A percentile compares a stretch with the other conserved stretches of the same genome.
Conservation (phyloP, 768 basidiomycete species). For the Termitomyces sp. region DNA sequence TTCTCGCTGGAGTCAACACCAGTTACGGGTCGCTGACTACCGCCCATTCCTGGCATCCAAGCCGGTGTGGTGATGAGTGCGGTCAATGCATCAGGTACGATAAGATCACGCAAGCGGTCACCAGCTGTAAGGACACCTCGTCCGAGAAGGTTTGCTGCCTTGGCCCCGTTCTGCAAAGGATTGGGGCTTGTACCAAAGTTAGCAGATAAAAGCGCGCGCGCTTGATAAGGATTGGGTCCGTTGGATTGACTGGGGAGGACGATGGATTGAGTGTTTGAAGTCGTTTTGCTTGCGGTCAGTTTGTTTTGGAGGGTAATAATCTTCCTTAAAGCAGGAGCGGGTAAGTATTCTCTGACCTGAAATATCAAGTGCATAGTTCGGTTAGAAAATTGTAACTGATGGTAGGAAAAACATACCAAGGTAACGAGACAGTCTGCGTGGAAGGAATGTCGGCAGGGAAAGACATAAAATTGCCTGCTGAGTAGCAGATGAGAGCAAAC, state of each 20-base stretch:
- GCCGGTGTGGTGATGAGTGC: slow-evolving; percentile 74
- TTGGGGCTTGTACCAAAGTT: slow-evolving; percentile 56
- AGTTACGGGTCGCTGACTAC: slow-evolving; percentile 44
- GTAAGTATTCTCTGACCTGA: slow-evolving; percentile 90
- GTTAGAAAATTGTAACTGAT: slow-evolving; percentile 2
- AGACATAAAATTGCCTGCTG: slow-evolving; percentile 94
- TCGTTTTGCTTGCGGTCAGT: slow-evolving; percentile 56
- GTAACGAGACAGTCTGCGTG: slow-evolving; percentile 97
- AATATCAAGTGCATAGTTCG: slow-evolving; percentile 12
- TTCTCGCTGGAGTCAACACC: slow-evolving; percentile 58
- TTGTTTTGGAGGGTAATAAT: slow-evolving; percentile 86
- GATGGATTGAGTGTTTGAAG: slow-evolving; percentile 18
- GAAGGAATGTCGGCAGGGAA: slow-evolving; percentile 97
- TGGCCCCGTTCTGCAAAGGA: slow-evolving; percentile 60
- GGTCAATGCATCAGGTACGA: slow-evolving; percentile 91
- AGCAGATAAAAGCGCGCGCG: slow-evolving; percentile 69
- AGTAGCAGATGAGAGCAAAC: slow-evolving; percentile 74
- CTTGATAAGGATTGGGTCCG: slow-evolving; percentile 34
- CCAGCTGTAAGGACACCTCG: slow-evolving; percentile 85
- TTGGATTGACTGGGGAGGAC: slow-evolving; percentile 21
- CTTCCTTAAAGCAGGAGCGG: slow-evolving; percentile 75
- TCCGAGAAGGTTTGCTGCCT: slow-evolving; percentile 66
- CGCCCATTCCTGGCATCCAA: slow-evolving; percentile 73
- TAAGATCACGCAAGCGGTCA: slow-evolving; percentile 86
- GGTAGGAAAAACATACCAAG: slow-evolving; percentile 56